Evolutionary conservation across 345 rosid species (phyloP).

Genomic region (Corchorus capsularis): DNA sequence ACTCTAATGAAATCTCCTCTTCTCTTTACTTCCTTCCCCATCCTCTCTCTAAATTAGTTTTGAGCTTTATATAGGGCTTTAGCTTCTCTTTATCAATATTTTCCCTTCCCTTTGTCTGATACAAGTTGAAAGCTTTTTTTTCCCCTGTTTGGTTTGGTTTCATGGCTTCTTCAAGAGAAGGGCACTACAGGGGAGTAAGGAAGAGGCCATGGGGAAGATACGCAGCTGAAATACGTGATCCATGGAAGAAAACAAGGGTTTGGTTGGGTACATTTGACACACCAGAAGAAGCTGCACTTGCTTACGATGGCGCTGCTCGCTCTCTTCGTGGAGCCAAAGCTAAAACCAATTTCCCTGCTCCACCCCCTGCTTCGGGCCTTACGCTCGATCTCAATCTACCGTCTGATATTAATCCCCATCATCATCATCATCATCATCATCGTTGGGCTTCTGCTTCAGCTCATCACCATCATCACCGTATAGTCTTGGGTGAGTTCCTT

Average conservation of each 20-base stretch:
- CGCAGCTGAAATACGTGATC: conserved; percentile 97
- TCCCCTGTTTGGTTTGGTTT: neutral
- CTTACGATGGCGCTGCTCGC: conserved; percentile 92
- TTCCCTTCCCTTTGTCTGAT: neutral
- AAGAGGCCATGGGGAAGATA: conserved; percentile 99
- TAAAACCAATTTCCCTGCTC: conserved; percentile 87
- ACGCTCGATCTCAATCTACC: conserved; percentile 72
- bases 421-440: conserved; percentile 24
- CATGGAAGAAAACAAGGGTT: conserved; percentile 92
- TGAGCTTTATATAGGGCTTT: neutral
- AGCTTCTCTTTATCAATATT: neutral
- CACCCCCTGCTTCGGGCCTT: conserved; percentile 32
- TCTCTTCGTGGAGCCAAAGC: conserved; percentile 91
- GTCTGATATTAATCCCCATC: conserved; percentile 11
- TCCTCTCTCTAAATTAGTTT: neutral
- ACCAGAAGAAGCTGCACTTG: conserved; percentile 95
- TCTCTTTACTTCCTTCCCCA: neutral
- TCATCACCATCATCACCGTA: conserved; percentile 32
- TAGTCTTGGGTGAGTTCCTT: conserved; percentile 54
- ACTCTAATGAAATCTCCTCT: neutral
- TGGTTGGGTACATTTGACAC: conserved; percentile 98
- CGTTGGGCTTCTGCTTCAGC: conserved; percentile 36
- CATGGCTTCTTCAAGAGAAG: conserved; percentile 73
- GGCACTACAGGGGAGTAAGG: conserved; percentile 87
- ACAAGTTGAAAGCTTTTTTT: neutral